These are phyloP conservation scores for Chlorella sorokiniana DNA, from an alignment of 139 green algal species.

Conservation along the genomic window DNA sequence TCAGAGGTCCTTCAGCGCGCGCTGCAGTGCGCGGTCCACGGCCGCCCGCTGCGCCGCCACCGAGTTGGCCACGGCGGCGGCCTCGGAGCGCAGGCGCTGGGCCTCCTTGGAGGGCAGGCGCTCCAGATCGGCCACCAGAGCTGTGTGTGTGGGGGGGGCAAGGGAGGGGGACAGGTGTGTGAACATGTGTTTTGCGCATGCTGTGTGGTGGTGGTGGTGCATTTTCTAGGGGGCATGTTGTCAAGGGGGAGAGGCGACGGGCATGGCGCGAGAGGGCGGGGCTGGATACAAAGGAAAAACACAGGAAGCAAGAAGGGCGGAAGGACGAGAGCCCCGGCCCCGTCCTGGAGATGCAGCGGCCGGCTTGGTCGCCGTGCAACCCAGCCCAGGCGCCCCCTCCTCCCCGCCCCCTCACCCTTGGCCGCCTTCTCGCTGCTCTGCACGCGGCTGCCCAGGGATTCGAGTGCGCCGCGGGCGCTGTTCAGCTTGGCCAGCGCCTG, in stretches of 20 bases:
- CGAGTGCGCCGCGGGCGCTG: not conserved
- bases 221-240: not conserved
- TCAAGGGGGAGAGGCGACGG: not conserved
- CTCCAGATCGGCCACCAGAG: not conserved
- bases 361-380: too few species aligned
- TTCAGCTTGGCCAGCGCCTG: constrained; percentile 1
- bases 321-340: too few species aligned
- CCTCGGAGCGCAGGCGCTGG: not conserved
- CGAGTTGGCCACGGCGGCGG: not conserved
- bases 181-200: too few species aligned
- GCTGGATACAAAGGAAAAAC: too few species aligned
- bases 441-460: not conserved
- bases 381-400: too few species aligned
- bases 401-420: not conserved
- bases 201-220: too few species aligned
- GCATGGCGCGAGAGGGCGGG: too few species aligned
- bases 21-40: not conserved
- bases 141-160: not conserved
- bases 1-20: not conserved
- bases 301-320: too few species aligned
- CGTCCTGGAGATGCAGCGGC: too few species aligned
- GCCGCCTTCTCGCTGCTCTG: constrained; percentile 1
- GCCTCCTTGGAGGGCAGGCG: constrained; percentile 1
- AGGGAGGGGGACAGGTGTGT: not conserved
- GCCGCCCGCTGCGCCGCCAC: not conserved